These are phyloP conservation scores for Neofusicoccum cordaticola DNA, from an alignment of 2,329 filamentous ascomycete species.

Conservation along the genomic window DNA sequence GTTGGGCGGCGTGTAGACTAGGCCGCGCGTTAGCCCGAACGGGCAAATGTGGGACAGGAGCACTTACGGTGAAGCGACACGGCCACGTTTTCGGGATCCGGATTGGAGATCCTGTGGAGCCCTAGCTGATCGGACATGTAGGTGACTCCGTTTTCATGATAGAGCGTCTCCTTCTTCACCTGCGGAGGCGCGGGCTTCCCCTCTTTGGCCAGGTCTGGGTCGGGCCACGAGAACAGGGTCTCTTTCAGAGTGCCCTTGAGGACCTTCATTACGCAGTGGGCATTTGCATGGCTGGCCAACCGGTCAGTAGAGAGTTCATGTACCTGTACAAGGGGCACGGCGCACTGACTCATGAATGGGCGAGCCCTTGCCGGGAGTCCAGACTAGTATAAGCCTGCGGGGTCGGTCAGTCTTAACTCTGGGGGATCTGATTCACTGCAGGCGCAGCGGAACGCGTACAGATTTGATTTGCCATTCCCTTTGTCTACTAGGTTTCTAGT, in stretches of 20 bases:
- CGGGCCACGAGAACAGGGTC: constrained; percentile 75
- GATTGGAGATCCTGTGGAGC: constrained; percentile 78
- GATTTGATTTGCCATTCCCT: constrained; percentile 77
- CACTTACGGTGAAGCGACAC: constrained; percentile 74
- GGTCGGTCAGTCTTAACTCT: constrained; percentile 22
- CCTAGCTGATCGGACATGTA: constrained; percentile 91
- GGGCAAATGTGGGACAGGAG: not conserved
- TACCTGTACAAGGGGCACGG: constrained; percentile 2
- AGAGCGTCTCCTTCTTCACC: constrained; percentile 65
- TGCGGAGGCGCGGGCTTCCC: constrained; percentile 54
- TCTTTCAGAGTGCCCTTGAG: constrained; percentile 76
- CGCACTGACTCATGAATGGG: constrained; percentile 70
- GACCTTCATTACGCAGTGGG: constrained; percentile 90
- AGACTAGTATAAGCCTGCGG: constrained; percentile 75
- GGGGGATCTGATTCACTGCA: constrained; percentile 1
- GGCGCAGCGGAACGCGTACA: constrained; percentile 40
- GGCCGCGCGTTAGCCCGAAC: constrained; percentile 5
- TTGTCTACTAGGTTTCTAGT: constrained; percentile 88
- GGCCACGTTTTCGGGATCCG: constrained; percentile 67
- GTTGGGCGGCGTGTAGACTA: constrained; percentile 83
- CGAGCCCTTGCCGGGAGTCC: constrained; percentile 79
- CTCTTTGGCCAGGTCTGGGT: constrained; percentile 43
- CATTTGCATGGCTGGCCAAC: constrained; percentile 54
- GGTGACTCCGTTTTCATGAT: constrained; percentile 70
- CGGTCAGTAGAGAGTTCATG: constrained; percentile 1